These are phyloP conservation scores for Fraxinus velutina DNA, from an alignment of 305 asterid genomes.

Conservation along the genomic window DNA sequence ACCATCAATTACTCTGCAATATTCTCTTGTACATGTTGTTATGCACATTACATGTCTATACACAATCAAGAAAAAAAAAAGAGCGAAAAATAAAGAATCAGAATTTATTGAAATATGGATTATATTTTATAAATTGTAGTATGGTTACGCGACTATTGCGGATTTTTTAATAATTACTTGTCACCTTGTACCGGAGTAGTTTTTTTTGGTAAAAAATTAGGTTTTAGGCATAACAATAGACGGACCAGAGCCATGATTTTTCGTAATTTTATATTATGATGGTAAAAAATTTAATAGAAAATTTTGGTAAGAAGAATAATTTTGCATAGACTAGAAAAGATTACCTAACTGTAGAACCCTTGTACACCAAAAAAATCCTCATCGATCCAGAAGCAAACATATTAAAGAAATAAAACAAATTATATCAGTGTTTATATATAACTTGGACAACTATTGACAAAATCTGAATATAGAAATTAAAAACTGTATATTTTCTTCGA, in stretches of 20 bases:
- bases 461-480: not conserved
- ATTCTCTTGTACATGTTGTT: not conserved
- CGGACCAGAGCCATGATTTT: not conserved
- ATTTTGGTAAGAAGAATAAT: not conserved
- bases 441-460: not conserved
- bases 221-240: not conserved
- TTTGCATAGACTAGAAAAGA: not conserved
- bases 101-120: not conserved
- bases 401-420: not conserved
- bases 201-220: not conserved
- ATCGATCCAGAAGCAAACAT: not conserved
- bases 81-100: not conserved
- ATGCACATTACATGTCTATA: not conserved
- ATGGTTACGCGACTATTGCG: no score
- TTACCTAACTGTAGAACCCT: slow-evolving; percentile 13
- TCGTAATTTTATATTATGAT: not conserved
- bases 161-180: no score
- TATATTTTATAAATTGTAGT: not conserved
- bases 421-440: slow-evolving; percentile 29
- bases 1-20: not conserved
- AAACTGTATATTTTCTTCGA: slow-evolving; percentile 1
- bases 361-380: slow-evolving; percentile 23
- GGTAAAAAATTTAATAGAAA: not conserved
- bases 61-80: not conserved
- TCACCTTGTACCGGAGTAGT: no score